phyloP scores from a whole-genome alignment of 2,329 filamentous ascomycete species.

The Phoma sp. region DNA sequence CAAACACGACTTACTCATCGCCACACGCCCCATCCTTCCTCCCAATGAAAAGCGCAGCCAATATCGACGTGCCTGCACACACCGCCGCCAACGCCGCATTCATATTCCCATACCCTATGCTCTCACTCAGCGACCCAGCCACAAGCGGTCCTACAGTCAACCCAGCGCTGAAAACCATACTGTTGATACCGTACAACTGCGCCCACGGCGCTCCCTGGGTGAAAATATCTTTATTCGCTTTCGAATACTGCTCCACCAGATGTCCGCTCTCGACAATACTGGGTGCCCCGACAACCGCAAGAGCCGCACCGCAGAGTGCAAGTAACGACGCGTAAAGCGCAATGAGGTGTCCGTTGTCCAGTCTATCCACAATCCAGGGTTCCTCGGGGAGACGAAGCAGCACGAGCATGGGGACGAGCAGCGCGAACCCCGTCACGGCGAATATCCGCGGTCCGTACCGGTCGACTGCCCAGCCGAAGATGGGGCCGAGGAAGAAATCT shows the following conservation, averaged over 20 bases:
- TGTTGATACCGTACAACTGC: conserved; percentile 70
- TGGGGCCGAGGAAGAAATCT: conserved; percentile 55
- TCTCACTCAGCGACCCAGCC: conserved; percentile 60
- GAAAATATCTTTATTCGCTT: conserved; percentile 63
- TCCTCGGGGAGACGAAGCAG: conserved; percentile 53
- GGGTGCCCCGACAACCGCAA: conserved; percentile 62
- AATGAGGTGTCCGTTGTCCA: conserved; percentile 27
- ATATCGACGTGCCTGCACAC: conserved; percentile 53
- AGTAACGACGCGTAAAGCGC: conserved; percentile 58
- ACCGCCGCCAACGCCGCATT: conserved; percentile 57
- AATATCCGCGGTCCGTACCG: conserved; percentile 54
- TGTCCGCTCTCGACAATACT: conserved; percentile 65
- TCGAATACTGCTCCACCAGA: conserved; percentile 63
- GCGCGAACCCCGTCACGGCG: conserved; percentile 53
- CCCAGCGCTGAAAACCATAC: conserved; percentile 67
- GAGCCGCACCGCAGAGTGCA: conserved; percentile 58
- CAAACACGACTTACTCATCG: background rate
- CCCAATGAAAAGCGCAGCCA: conserved; percentile 58
- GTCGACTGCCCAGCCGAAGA: conserved; percentile 58
- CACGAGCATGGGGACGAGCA: conserved; percentile 52
- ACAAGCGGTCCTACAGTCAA: conserved; percentile 67
- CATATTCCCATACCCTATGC: conserved; percentile 66
- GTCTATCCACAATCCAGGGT: conserved; percentile 21
- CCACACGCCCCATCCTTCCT: background rate
- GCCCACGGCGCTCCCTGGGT: conserved; percentile 66